phyloP scores from a whole-genome alignment of 2,329 filamentous ascomycete species.

The Exophiala viscosa region DNA sequence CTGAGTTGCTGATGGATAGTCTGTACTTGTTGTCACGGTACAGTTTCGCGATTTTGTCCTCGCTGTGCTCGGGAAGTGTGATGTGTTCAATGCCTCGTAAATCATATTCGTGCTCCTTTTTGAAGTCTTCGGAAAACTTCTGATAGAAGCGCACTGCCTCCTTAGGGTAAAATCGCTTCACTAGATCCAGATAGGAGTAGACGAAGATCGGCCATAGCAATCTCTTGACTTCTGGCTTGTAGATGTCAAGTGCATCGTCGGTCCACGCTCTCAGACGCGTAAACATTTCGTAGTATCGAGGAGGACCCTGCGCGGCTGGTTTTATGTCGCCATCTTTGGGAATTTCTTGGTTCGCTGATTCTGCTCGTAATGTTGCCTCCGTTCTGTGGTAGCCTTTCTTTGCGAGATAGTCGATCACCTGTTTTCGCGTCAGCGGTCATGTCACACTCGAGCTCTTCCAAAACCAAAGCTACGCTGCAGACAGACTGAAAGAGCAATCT shows the following conservation, averaged over 20 bases:
- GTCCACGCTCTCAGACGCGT: slow-evolving; percentile 75
- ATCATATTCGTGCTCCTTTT: slow-evolving; percentile 75
- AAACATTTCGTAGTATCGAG: slow-evolving; percentile 74
- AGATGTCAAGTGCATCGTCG: slow-evolving; percentile 86
- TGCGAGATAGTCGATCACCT: slow-evolving; percentile 90
- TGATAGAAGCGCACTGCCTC: slow-evolving; percentile 39
- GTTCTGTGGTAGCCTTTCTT: slow-evolving; percentile 94
- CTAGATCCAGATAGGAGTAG: slow-evolving; percentile 81
- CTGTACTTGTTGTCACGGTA: slow-evolving; percentile 87
- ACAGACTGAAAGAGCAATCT: neutral
- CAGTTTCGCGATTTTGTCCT: slow-evolving; percentile 72
- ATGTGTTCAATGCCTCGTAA: slow-evolving; percentile 71
- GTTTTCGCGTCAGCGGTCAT: slow-evolving; percentile 21
- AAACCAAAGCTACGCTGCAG: neutral
- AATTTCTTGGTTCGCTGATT: slow-evolving; percentile 77
- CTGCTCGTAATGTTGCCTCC: slow-evolving; percentile 85
- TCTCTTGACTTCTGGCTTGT: slow-evolving; percentile 89
- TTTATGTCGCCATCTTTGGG: slow-evolving; percentile 48
- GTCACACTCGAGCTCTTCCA: neutral
- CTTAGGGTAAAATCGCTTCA: slow-evolving; percentile 65
- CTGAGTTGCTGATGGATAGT: slow-evolving; percentile 80
- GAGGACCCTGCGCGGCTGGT: slow-evolving; percentile 48
- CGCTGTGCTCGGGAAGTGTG: slow-evolving; percentile 70
- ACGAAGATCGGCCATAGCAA: slow-evolving; percentile 92
- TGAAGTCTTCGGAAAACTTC: slow-evolving; percentile 71